Base-by-base conservation (phyloP, 2,329 filamentous ascomycete species). In the Byssothecium circinans region DNA sequence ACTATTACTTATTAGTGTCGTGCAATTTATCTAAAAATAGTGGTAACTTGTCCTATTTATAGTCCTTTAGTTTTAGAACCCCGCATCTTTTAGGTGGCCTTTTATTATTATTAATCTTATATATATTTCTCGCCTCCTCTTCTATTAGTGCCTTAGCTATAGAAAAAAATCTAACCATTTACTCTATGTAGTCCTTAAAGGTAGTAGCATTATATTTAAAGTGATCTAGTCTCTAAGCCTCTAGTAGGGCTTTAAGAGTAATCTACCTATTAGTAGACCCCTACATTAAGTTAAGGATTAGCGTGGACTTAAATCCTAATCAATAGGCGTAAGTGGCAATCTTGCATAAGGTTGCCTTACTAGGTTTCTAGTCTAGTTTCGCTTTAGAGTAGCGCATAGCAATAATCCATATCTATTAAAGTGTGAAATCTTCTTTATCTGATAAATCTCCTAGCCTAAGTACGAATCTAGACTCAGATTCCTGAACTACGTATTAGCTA, bases 1-100 rank as follows among this genome's bases (percentile, higher is more conserved):
- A 33, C 34, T 54, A 29, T 43, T 58, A 44, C 39, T 53, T 36
- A 32, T 41, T 43, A 33, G 17, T 44, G 43, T 52, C 39, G 33
- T 61, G 43, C 36, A 62, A 32, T 29, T 58, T 40, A 33, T 48
- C 39, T 47, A 59, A 43, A 45, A 58, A 61, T 18, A 43, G 32
- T 27, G 32, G 36, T 8, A 41, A 44, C 34, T 39, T 47, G 30
- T 47, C 37, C 37, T 47, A 27, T 47, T 47, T 36, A 14, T 47
- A 19, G 37, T 41, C 37, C 38, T 47, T 47, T 11, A 30, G 45
- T 32, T 47, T 14, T 30, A 19, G 45, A 42, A 47, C 30, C 22
- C 45, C 45, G 38, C 38, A 47, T 47, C 45, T 15, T 47, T 42
- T 47, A 30, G 45, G 45, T 30, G 38, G 45, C 30, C 38, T 47